phyloP scores from a whole-genome alignment of 2,329 filamentous ascomycete species.

The Fusarium oligoseptatum region DNA sequence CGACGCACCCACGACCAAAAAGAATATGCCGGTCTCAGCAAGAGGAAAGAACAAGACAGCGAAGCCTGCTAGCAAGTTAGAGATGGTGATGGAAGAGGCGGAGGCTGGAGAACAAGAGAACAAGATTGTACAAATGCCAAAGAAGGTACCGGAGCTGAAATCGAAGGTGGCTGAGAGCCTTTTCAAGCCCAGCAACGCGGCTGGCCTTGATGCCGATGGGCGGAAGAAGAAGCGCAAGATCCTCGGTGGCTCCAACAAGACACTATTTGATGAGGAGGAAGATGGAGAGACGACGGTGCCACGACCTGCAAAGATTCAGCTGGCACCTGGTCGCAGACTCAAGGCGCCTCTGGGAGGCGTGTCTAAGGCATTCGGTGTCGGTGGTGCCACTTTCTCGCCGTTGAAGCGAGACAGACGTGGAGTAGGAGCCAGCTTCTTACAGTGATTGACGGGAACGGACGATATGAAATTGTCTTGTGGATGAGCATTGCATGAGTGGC shows the following conservation, averaged over 20 bases:
- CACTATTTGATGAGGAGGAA: slow-evolving; percentile 79
- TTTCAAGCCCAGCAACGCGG: slow-evolving; percentile 23
- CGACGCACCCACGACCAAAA: slow-evolving; percentile 61
- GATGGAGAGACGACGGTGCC: slow-evolving; percentile 60
- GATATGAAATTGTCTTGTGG: background rate
- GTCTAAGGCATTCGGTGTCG: slow-evolving; percentile 65
- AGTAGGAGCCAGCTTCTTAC: slow-evolving; percentile 70
- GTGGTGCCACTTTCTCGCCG: slow-evolving; percentile 73
- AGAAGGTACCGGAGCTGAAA: slow-evolving; percentile 33
- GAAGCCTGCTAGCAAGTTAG: slow-evolving; percentile 46
- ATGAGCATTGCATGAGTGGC: slow-evolving; percentile 32
- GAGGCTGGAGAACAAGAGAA: slow-evolving; percentile 50
- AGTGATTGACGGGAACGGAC: background rate
- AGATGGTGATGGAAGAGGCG: slow-evolving; percentile 57
- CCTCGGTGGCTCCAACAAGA: slow-evolving; percentile 71
- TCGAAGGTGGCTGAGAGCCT: slow-evolving; percentile 15
- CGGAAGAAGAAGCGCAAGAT: slow-evolving; percentile 82
- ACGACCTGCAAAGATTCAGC: slow-evolving; percentile 51
- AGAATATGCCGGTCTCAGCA: slow-evolving; percentile 57
- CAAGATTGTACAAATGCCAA: slow-evolving; percentile 17
- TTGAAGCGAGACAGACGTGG: slow-evolving; percentile 78
- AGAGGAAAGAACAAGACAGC: slow-evolving; percentile 51
- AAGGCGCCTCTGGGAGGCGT: slow-evolving; percentile 56
- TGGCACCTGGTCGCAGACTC: slow-evolving; percentile 45
- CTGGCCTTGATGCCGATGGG: slow-evolving; percentile 52